Base-by-base conservation (phyloP, 331 rosid species). In the Phaseolus coccineus region DNA sequence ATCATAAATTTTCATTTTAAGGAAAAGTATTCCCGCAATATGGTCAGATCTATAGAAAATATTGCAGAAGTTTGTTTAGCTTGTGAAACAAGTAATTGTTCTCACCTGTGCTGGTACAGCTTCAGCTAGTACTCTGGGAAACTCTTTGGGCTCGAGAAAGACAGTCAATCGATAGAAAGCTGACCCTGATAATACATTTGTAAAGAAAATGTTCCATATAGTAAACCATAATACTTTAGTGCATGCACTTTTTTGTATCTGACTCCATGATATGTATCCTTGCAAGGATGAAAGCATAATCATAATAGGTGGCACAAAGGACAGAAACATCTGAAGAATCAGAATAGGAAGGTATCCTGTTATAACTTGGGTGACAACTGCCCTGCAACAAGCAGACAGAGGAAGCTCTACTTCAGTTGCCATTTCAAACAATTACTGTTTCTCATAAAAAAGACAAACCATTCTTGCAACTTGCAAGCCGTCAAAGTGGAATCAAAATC, bases 331-430 rank as follows among this genome's bases (percentile, higher is more conserved):
- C 62, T 87, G 86, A 69, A 93, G 97, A 82, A 93, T 90, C 80
- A 82, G 91, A 85, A 92, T 91, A 35, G 98, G 97, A 84, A 93
- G 95, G 83, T 90, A 91, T 74, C 98, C 98, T 6, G 97, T 91
- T 82, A 93, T 87, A 81, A 91, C 91, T 85, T 86, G 77, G 86
- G 86, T 90, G 69, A 91, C 92, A 76, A 90, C 53, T 74, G 89
- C 69, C 77, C 98, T 93, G 97, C 77, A 90, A 82, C 76, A 90
- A 82, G 56, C 33, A 67, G 30, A 72, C 57, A 68, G 30, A 35
- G 65, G 24, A 78, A 79, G 25, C 66, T 65, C 39, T 57, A 55
- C 42, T 68, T 81, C 33, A 50, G 44, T 73, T 44, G 63, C 48
- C 61, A 15, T 61, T 85, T 16, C 59, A 62, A 48, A 77, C 46